Base-by-base conservation (phyloP, 2,329 filamentous ascomycete genomes). In the Zasmidium citrigriseum region DNA sequence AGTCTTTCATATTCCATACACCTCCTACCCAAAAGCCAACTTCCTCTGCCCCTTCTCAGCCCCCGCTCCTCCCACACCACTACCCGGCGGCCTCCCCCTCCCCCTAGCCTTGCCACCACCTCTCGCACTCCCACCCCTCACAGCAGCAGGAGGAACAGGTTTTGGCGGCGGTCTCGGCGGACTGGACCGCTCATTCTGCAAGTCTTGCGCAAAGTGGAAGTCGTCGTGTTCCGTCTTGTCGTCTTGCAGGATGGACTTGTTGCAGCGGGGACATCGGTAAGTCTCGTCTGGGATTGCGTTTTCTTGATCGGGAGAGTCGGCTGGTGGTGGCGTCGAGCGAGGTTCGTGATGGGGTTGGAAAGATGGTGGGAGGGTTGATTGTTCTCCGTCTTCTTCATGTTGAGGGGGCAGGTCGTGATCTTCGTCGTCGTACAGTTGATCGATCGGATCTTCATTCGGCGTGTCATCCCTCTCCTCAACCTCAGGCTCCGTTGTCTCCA, bases 121-220 rank as follows among this genome's bases (percentile, higher is more conserved):
- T 52, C 64, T 59, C 44, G 54, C 47, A 57, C 62, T 16, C 48
- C 41, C 29, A 54, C 38, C 2, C n/a, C n/a, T n/a, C n/a, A n/a
- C n/a, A n/a, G n/a, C n/a, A n/a, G n/a, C n/a, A n/a, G 63, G 56
- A 22, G 64, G 61, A n/a, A 58, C 55, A 1, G 67, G 64, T 45
- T 64, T 65, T 9, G 64, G 60, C 18, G 63, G 61, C 46, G 65
- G 64, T 38, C 61, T 60, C 7, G 58, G 51, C 7, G 68, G 60
- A 34, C 53, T 68, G 10, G 64, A 81, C 76, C 89, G 83, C 64
- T 88, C 81, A 57, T 86, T 83, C 64, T 93, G 88, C 25, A 99
- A 81, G 67, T 93, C 89, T 76, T 90, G 91, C 47, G 95, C 95
- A 76, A 96, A 89, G 76, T 99, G 95, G 88, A 93, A 98, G 73